Evolutionary conservation across 2,329 filamentous ascomycete species (phyloP).

Genomic region (Talaromyces atroroseus): DNA sequence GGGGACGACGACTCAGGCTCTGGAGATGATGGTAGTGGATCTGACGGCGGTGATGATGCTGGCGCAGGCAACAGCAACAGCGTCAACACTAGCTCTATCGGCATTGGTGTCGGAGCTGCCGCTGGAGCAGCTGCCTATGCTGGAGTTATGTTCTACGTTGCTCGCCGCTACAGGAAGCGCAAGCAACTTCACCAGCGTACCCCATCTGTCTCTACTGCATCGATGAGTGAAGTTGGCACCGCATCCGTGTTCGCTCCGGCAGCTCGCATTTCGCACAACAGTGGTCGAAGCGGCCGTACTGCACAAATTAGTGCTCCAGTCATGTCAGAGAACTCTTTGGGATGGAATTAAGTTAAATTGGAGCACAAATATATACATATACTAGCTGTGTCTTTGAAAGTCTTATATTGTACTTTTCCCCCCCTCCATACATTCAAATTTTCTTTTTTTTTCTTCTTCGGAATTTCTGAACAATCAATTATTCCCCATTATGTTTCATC

Average conservation of each 20-base stretch:
- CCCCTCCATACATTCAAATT: too few relatives aligned
- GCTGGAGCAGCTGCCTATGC: slow-evolving; percentile 80
- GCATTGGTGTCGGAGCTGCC: slow-evolving; percentile 71
- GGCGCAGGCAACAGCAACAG: slow-evolving; percentile 40
- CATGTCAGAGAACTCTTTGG: slow-evolving; percentile 88
- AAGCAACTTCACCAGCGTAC: slow-evolving; percentile 69
- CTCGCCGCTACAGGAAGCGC: slow-evolving; percentile 83
- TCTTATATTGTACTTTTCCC: slow-evolving; percentile 13
- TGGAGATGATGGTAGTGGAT: slow-evolving; percentile 26
- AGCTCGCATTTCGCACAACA: slow-evolving; percentile 53
- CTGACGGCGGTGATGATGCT: slow-evolving; percentile 34
- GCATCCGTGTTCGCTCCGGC: slow-evolving; percentile 27
- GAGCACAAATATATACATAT: not conserved
- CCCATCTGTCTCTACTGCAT: slow-evolving; percentile 61
- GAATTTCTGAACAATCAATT: slow-evolving; percentile 11
- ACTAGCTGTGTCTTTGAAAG: not conserved
- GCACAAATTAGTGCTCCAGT: slow-evolving; percentile 82
- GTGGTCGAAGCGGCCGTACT: slow-evolving; percentile 62
- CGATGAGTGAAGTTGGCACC: slow-evolving; percentile 62
- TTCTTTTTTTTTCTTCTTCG: slow-evolving; percentile 13
- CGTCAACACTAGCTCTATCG: slow-evolving; percentile 47
- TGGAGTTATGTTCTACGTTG: slow-evolving; percentile 89
- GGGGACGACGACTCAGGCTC: slow-evolving; percentile 32
- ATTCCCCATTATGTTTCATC: slow-evolving; percentile 15
- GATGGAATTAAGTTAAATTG: slow-evolving; percentile 68